Conservation (phyloP, 1,139 yeast species). For the Taiozyma sp. region DNA sequence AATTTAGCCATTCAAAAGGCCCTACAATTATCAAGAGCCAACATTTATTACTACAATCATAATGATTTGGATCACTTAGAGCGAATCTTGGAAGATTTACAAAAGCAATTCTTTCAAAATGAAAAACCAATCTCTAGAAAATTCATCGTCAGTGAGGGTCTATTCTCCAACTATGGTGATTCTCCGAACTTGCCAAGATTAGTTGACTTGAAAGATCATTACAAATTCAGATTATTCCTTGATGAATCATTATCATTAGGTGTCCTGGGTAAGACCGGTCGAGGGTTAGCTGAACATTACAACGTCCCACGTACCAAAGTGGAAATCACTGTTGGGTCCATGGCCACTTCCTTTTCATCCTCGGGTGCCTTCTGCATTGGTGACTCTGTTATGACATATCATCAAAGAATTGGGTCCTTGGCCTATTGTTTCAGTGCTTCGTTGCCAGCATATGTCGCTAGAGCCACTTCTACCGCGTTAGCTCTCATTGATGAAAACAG, state of each 20-base stretch:
- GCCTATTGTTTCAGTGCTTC: slow-evolving; percentile 96
- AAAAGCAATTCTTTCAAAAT: slow-evolving; percentile 54
- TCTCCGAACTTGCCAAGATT: slow-evolving; percentile 67
- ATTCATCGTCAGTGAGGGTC: slow-evolving; percentile 86
- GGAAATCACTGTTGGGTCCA: slow-evolving; percentile 82
- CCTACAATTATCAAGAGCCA: slow-evolving; percentile 78
- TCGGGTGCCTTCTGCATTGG: slow-evolving; percentile 97
- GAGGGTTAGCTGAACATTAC: slow-evolving; percentile 73
- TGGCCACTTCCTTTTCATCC: slow-evolving; percentile 81
- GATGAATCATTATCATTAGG: slow-evolving; percentile 91
- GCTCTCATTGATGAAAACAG: slow-evolving; percentile 33
- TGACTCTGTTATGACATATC: slow-evolving; percentile 75
- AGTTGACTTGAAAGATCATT: slow-evolving; percentile 71
- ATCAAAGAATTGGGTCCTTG: slow-evolving; percentile 84
- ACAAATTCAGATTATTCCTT: slow-evolving; percentile 77
- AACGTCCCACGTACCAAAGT: slow-evolving; percentile 62
- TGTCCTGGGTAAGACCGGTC: slow-evolving; percentile 77
- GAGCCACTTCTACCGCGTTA: slow-evolving; percentile 61
- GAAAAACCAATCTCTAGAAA: slow-evolving; percentile 68
- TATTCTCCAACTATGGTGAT: slow-evolving; percentile 81
- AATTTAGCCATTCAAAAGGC: slow-evolving; percentile 85
- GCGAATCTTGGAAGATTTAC: slow-evolving; percentile 55
- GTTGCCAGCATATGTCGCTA: slow-evolving; percentile 87
- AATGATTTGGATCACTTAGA: slow-evolving; percentile 85
- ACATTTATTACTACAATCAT: slow-evolving; percentile 79